Base-by-base conservation (phyloP, 2,329 filamentous ascomycete genomes). In the Chaetothyriales sp. region DNA sequence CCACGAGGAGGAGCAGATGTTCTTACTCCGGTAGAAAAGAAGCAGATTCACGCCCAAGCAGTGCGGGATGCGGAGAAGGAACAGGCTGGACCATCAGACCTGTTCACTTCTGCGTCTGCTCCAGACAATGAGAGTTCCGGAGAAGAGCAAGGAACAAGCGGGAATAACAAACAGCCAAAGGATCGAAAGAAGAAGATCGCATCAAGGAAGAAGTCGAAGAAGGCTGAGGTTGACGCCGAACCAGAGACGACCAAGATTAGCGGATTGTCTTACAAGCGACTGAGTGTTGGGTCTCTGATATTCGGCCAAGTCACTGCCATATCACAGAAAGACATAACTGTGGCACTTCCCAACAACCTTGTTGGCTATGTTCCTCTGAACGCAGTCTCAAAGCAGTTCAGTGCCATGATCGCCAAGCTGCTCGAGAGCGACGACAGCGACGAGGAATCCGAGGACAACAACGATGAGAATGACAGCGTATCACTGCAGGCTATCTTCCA, bases 31-130 rank as follows among this genome's bases (percentile, higher is more conserved):
- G 73, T 98, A 48, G 92, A 98, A 66, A 85, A 93, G 65, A 95
- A 95, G 70, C 87, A 96, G 68, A 96, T 98, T 56, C 84, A 92
- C 62, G 83, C 93, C 52, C 84, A 96, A 68, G 92, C 92, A 45
- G 92, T 85, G 63, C 82, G 84, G 60, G 92, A 98, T 72, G 92
- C 89, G 43, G 72, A 93, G 42, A 92, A 90, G 64, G 92, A 96
- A 68, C 83, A 93, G 60, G 78, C 78, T 32, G 43, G 44, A 10
- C n/a, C 48, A 8, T 26, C 49, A 9, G 55, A 59, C 32, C 49
- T 60, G 3, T 59, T 59, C 39, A 51, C 48, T 25, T 56, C 61
- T 43, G 65, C 66, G 10, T 69, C 59, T 42, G 46, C 48, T 39
- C 15, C 32, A 39, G 32, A 39, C 10, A 15, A 39, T 15, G 50